Evolutionary conservation across 805 yeast genomes (phyloP).

Genomic region (Yarrowia divulgata): DNA sequence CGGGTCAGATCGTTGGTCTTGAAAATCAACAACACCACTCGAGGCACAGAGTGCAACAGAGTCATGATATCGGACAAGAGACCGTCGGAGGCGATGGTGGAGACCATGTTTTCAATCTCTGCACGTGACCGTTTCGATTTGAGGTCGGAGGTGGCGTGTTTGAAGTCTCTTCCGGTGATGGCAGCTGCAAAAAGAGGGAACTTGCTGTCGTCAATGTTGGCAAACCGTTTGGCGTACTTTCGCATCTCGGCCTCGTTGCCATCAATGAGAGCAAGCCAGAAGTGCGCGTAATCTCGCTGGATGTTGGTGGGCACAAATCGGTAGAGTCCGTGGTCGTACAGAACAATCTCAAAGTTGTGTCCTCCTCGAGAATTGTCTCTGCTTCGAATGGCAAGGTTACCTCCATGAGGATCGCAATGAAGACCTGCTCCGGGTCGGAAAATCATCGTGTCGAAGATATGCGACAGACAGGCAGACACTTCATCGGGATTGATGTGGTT

Average conservation of each 20-base stretch:
- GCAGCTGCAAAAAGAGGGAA: constrained; percentile 91
- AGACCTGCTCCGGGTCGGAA: constrained; percentile 90
- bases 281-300: constrained; percentile 83
- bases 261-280: constrained; percentile 90
- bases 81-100: constrained; percentile 60
- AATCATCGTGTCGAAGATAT: constrained; percentile 92
- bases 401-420: constrained; percentile 99
- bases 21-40: constrained; percentile 81
- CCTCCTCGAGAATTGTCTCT: constrained; percentile 49
- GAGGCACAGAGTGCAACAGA: constrained; percentile 78
- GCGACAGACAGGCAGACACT: constrained; percentile 85
- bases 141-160: constrained; percentile 68
- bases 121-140: constrained; percentile 58
- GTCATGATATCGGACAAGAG: constrained; percentile 78
- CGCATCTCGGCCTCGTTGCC: constrained; percentile 71
- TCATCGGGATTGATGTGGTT: constrained; percentile 75
- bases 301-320: constrained; percentile 78
- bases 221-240: constrained; percentile 75
- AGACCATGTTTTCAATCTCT: constrained; percentile 75
- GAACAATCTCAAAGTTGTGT: constrained; percentile 87
- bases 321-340: constrained; percentile 95
- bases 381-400: constrained; percentile 82
- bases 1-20: constrained; percentile 95
- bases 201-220: constrained; percentile 76
- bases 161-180: constrained; percentile 90